Percentiles rank a stretch among this genome's conserved stretches.
Conservation (phyloP, 768 basidiomycete genomes). For the Auricularia cornea region DNA sequence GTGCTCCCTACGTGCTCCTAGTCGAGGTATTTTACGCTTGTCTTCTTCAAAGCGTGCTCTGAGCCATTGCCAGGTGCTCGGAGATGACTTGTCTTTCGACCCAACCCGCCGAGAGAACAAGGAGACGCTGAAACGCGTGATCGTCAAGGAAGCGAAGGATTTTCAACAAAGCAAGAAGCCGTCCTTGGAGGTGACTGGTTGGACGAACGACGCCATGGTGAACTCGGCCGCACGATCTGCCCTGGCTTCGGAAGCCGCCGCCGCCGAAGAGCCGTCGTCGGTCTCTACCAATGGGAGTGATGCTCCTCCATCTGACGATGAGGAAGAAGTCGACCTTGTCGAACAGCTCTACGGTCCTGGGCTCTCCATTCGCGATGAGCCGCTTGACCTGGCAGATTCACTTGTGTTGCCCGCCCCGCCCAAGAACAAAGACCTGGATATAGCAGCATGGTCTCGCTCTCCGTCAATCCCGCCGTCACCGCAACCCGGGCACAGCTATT, state of each 20-base stretch:
- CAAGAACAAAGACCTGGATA: constrained; percentile 85
- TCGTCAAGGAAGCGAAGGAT: constrained; percentile 42
- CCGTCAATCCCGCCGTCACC: constrained; percentile 44
- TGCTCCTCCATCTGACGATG: constrained; percentile 28
- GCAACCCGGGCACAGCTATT: neutral
- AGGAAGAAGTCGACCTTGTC: constrained; percentile 93
- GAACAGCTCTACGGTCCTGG: constrained; percentile 88
- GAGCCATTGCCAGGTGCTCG: constrained; percentile 40
- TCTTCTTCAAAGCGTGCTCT: neutral
- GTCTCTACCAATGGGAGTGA: neutral
- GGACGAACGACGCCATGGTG: neutral
- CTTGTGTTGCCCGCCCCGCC: constrained; percentile 74
- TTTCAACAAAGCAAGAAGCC: neutral
- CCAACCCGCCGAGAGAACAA: constrained; percentile 74
- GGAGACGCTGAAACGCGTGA: constrained; percentile 73
- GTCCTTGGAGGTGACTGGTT: neutral
- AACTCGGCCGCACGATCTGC: neutral
- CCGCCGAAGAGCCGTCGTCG: neutral
- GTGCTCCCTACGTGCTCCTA: constrained; percentile 86
- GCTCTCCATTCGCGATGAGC: constrained; percentile 57
- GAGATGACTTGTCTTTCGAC: constrained; percentile 88
- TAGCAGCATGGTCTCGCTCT: constrained; percentile 67
- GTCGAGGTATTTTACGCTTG: constrained; percentile 42
- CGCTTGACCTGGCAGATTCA: constrained; percentile 76
- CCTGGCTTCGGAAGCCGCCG: neutral